Base-by-base conservation (phyloP, 139 green algal genomes). In the Penium margaritaceum region DNA sequence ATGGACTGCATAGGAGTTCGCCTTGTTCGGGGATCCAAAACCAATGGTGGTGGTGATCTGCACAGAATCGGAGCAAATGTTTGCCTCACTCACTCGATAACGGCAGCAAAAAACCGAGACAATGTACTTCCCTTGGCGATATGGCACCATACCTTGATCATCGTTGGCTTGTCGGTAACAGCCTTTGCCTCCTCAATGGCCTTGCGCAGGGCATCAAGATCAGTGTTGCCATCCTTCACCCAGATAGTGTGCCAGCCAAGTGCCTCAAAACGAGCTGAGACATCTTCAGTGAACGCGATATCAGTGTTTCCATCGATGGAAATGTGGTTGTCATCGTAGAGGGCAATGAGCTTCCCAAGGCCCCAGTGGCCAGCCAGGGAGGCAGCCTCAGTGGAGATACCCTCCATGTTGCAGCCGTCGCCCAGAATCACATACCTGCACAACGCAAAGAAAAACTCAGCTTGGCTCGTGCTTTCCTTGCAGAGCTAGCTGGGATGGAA, bases 301-400 rank as follows among this genome's bases (percentile, higher is more conserved):
- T 97, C 90, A 19, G 94, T 97, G 89, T 96, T 85, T 63, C 94
- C 94, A 72, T 99, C 94, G 67, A 98, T 98, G 81, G 93, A 96
- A 85, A 98, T 97, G 57, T 92, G 87, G 94, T 99, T 99, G 90
- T 99, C 94, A 73, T 99, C 94, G 86, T 98, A 99, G 63, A 99
- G 83, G 19, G 85, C 88, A 84, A 99, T 98, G 24, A 99, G 90
- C 94, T 99, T 99, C 89, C 91, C 91, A 68, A 99, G 90, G 70
- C 91, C 94, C 93, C 91, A 97, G 87, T 99, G 94, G 69, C 92
- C 94, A 4, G 94, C 94, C 67, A 99, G 83, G 61, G 94, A 98
- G 75, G 78, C 90, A 62, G 90, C 92, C 92, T 99, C 94, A 75
- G 90, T 94, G 74, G 90, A 96, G 81, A 99, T 91, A 72, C 94